Conservation (phyloP, 768 basidiomycete species). For the Lactifluus pinguis region DNA sequence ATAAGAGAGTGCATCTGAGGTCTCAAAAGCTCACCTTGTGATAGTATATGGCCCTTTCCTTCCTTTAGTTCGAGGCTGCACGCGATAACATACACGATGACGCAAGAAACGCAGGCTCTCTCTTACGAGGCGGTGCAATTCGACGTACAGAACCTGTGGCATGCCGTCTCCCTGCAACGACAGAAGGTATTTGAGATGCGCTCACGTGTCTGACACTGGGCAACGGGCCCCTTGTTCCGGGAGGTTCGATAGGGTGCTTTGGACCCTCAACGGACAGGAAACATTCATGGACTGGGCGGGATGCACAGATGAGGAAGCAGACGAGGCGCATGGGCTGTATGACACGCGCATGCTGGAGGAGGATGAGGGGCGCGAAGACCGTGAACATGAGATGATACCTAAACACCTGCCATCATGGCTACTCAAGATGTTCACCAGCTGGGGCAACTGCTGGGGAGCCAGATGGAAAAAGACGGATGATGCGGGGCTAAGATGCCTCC, state of each 20-base stretch:
- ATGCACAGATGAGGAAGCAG: conserved; percentile 67
- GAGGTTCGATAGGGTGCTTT: conserved; percentile 55
- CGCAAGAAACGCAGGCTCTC: conserved; percentile 56
- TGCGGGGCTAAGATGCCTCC: conserved; percentile 9
- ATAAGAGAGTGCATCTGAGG: not conserved
- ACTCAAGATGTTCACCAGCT: conserved; percentile 65
- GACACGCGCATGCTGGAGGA: conserved; percentile 25
- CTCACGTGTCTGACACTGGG: conserved; percentile 52
- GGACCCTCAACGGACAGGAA: conserved; percentile 56
- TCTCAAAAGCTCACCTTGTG: not conserved
- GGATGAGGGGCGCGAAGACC: conserved; percentile 42
- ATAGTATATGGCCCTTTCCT: conserved; percentile 5
- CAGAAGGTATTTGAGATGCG: conserved; percentile 56
- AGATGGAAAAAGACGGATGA: conserved; percentile 18
- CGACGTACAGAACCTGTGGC: conserved; percentile 56
- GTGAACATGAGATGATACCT: conserved; percentile 52
- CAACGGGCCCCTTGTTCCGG: conserved; percentile 48
- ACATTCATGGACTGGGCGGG: conserved; percentile 58
- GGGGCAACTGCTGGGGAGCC: conserved; percentile 53
- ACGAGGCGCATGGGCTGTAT: conserved; percentile 48
- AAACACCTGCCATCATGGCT: conserved; percentile 68
- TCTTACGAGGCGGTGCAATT: conserved; percentile 68
- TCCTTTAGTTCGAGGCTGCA: conserved; percentile 35
- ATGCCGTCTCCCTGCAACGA: conserved; percentile 49
- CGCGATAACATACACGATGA: conserved; percentile 42